Evolutionary conservation across 192 early-diverging fungal species (phyloP), one percentile per base, ranked within the genome.

Genomic region (Linnemannia hyalina): DNA sequence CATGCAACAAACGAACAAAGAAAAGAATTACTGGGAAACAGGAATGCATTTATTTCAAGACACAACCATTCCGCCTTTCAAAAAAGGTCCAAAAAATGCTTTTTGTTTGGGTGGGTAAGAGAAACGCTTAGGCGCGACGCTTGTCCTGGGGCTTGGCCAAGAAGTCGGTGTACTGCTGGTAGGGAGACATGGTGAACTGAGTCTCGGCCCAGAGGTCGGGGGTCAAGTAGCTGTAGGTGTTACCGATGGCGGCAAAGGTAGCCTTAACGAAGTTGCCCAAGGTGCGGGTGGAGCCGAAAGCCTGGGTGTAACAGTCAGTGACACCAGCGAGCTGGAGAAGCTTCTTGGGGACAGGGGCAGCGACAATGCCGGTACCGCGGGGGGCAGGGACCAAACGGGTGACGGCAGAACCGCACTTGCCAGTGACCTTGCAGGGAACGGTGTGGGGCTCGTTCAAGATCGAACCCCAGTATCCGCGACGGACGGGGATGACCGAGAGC

Each of bases 221-320:
- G 79, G 97, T 97, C 88, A 99, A 92, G 97, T 95, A 99, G 88
- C 94, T 95, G 94, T 99, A 99, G 88, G 97, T 99, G 93, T 97
- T 95, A 89, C 94, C 92, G 90, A 99, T 98, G 89, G 97, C 98
- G 90, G 95, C 93, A 92, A 99, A 99, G 84, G 96, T 95, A 80
- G 98, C 98, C 96, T 99, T 99, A 91, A 99, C 96, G 87, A 98
- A 98, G 97, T 99, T 99, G 88, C 98, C 98, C 77, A 97, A 95
- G 85, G 98, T 99, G 90, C 95, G 96, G 94, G 98, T 99, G 85
- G 97, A 97, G 89, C 98, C 98, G 83, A 96, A 93, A 89, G 98
- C 92, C 73, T 95, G 93, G 89, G 98, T 99, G 95, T 99, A 99
- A 93, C 96, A 97, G 91, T 99, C 98, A 77, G 93, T 93, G 90